Evolutionary conservation across 176 grass and related monocot species (phyloP).

Genomic region (Aegilops sharonensis): DNA sequence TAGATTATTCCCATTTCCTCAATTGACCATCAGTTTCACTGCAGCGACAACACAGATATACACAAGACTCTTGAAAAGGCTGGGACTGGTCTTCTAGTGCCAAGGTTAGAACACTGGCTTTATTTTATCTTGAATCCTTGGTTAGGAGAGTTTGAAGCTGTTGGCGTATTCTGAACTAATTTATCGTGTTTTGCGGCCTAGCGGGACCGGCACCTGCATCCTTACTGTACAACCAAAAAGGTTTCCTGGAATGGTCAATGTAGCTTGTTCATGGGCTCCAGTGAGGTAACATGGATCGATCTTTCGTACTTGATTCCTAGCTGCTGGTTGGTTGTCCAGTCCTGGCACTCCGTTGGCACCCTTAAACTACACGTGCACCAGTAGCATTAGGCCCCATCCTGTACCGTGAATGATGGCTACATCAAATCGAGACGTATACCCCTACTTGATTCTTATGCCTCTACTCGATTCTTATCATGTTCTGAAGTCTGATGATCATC

Average conservation of each 20-base stretch:
- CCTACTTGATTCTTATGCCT: constrained; percentile 20
- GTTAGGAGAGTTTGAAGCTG: too few relatives aligned
- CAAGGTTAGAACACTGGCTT: neutral
- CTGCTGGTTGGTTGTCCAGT: constrained; percentile 21
- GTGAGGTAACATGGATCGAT: neutral
- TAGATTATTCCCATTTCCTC: neutral
- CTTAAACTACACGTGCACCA: constrained; percentile 6
- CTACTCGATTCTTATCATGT: constrained; percentile 10
- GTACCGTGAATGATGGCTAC: neutral
- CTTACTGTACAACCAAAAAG: neutral
- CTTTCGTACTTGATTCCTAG: constrained; percentile 29
- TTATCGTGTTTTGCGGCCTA: too few relatives aligned
- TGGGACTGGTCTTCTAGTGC: neutral
- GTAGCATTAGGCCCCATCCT: neutral
- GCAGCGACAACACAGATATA: neutral
- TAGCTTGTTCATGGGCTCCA: constrained; percentile 16
- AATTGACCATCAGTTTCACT: neutral
- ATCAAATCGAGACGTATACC: neutral
- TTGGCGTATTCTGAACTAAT: too few relatives aligned
- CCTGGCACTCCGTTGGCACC: neutral
- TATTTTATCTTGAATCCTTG: neutral
- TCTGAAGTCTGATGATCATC: neutral
- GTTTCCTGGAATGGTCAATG: constrained; percentile 25
- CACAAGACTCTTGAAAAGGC: neutral
- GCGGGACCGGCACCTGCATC: too few relatives aligned